Conservation (phyloP, 75 land plant species). For the Adiantum capillusveneris region DNA sequence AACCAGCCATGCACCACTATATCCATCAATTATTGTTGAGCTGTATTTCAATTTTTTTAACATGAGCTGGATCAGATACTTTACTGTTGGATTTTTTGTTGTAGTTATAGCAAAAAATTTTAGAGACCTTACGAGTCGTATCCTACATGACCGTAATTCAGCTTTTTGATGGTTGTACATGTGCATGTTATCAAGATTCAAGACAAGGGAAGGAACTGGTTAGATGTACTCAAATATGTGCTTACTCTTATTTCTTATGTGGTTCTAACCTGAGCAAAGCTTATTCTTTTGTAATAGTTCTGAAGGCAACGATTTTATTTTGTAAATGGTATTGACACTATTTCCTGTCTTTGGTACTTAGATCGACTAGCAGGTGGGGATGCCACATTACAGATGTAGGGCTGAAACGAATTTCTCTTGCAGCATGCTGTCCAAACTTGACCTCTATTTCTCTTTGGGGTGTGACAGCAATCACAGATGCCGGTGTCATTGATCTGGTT, state of each 20-base stretch:
- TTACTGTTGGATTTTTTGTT: neutral
- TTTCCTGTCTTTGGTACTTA: conserved; percentile 9
- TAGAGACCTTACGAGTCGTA: no score
- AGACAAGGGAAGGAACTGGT: neutral
- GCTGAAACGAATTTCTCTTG: conserved; percentile 47
- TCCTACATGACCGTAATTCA: no score
- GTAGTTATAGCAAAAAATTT: no score
- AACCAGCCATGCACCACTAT: neutral
- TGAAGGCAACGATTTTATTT: neutral
- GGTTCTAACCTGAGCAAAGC: no score
- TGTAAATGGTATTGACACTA: neutral
- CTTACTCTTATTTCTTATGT: neutral
- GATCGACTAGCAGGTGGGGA: conserved; percentile 84
- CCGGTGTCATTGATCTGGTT: conserved; percentile 67
- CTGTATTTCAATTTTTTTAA: neutral
- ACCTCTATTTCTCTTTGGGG: conserved; percentile 86
- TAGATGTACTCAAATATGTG: neutral
- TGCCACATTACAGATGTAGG: conserved; percentile 77
- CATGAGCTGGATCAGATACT: neutral
- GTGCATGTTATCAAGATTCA: neutral
- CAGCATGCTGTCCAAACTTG: conserved; percentile 62
- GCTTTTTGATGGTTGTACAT: neutral
- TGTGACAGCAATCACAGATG: conserved; percentile 73
- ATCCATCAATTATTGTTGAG: neutral
- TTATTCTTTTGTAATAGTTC: neutral